Evolutionary conservation across 2,329 filamentous ascomycete genomes (phyloP).

Genomic region (Alternaria dauci): DNA sequence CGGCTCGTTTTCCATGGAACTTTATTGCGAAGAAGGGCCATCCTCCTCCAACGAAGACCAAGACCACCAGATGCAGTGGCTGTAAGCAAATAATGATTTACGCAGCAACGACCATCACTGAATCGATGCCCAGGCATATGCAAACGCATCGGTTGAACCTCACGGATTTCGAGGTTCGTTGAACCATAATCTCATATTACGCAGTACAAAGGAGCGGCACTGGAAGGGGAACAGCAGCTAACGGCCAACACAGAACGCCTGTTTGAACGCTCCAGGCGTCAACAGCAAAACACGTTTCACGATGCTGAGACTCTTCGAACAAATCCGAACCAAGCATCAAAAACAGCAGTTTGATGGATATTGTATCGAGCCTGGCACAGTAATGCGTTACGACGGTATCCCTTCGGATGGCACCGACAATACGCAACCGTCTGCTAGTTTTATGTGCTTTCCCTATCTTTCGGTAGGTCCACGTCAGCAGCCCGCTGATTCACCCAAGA

Average conservation of each 20-base stretch:
- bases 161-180: conserved; percentile 8
- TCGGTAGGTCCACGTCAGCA: conserved; percentile 1
- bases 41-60: background rate
- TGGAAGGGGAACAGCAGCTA: background rate
- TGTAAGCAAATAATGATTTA: background rate
- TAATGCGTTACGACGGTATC: conserved; percentile 17
- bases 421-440: conserved; percentile 7
- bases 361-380: conserved; percentile 19
- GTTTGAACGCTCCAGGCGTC: conserved; percentile 13
- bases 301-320: conserved; percentile 5
- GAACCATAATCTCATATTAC: background rate
- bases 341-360: conserved; percentile 11
- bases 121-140: conserved; percentile 3
- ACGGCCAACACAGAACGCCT: conserved; percentile 3
- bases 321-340: background rate
- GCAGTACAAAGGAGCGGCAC: no score
- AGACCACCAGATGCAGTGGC: conserved; percentile 7
- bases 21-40: conserved; percentile 1
- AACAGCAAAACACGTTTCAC: conserved; percentile 4
- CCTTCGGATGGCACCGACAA: background rate
- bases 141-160: conserved; percentile 8
- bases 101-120: background rate
- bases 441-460: conserved; percentile 17
- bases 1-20: conserved; percentile 9
- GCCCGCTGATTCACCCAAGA: background rate